These are phyloP conservation scores for Aspergillus nomiae DNA, from an alignment of 2,329 filamentous ascomycete genomes.

Conservation along the genomic window DNA sequence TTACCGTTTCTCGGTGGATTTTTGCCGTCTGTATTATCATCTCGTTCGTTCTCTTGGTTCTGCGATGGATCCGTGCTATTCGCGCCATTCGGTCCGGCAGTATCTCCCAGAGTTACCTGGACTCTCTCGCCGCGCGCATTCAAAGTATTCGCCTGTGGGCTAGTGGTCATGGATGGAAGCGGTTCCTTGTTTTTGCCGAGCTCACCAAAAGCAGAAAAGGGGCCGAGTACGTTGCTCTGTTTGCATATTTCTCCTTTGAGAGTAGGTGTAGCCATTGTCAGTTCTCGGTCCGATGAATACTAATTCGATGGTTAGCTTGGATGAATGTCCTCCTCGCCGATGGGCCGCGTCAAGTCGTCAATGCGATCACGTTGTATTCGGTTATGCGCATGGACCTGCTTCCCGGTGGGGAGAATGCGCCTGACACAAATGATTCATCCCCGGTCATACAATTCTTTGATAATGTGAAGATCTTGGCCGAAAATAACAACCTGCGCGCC, in stretches of 20 bases:
- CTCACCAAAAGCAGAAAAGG: constrained; percentile 91
- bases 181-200: constrained; percentile 90
- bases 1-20: constrained; percentile 87
- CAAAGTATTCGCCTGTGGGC: constrained; percentile 76
- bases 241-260: constrained; percentile 83
- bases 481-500: constrained; percentile 74
- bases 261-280: constrained; percentile 36
- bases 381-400: constrained; percentile 76
- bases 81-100: constrained; percentile 82
- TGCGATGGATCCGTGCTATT: constrained; percentile 77
- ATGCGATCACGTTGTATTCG: constrained; percentile 83
- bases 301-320: constrained; percentile 62
- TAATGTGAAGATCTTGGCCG: constrained; percentile 74
- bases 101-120: constrained; percentile 88
- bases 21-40: constrained; percentile 90
- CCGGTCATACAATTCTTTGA: constrained; percentile 75
- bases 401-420: constrained; percentile 57
- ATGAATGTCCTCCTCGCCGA: constrained; percentile 87
- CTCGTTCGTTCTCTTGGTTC: constrained; percentile 79
- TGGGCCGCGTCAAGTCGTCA: constrained; percentile 87
- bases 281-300: constrained; percentile 12
- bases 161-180: constrained; percentile 74
- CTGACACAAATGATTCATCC: constrained; percentile 60
- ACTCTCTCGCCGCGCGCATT: constrained; percentile 79
- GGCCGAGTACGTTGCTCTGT: constrained; percentile 84